A percentile compares a stretch with the other conserved stretches of the same genome.
These are phyloP conservation scores for Willaertia magna DNA, from an alignment of 208 protist genomes.

Conservation along the genomic window DNA sequence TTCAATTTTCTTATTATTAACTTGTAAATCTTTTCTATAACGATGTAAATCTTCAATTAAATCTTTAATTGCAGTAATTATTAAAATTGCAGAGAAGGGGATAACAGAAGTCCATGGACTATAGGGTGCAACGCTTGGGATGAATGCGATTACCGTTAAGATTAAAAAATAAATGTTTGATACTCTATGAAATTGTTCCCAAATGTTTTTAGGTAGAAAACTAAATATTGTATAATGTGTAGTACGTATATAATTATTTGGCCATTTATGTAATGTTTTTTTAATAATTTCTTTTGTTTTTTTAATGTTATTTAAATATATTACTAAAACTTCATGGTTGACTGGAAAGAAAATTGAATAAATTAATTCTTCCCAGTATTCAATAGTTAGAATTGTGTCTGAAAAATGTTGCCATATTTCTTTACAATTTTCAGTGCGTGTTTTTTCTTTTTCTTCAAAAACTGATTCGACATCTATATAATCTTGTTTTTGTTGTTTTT, in stretches of 20 bases:
- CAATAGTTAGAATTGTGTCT: too few relatives aligned
- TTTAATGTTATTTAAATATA: too few relatives aligned
- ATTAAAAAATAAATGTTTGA: slow-evolving; percentile 52
- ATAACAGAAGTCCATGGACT: slow-evolving; percentile 35
- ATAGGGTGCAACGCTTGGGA: slow-evolving; percentile 34
- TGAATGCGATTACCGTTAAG: slow-evolving; percentile 31
- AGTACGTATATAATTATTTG: slow-evolving; percentile 32
- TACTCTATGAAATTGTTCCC: slow-evolving; percentile 43
- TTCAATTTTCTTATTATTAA: slow-evolving; percentile 1
- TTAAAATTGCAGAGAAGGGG: slow-evolving; percentile 33
- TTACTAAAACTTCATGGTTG: too few relatives aligned
- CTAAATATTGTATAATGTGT: slow-evolving; percentile 48
- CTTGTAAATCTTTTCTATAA: slow-evolving; percentile 39
- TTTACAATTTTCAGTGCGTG: too few relatives aligned
- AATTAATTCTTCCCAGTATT: too few relatives aligned
- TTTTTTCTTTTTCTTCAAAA: too few relatives aligned
- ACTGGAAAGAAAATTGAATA: too few relatives aligned
- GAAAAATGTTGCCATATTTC: too few relatives aligned
- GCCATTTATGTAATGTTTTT: too few relatives aligned
- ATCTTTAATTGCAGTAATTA: slow-evolving; percentile 33
- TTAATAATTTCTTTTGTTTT: too few relatives aligned
- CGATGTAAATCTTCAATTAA: slow-evolving; percentile 35
- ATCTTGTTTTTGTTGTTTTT: too few relatives aligned
- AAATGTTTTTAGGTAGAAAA: slow-evolving; percentile 55
- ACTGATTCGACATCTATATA: too few relatives aligned